Evolutionary conservation across 345 rosid species (phyloP), one percentile per base, ranked within the genome.

Genomic region (Pugionium cornutum): DNA sequence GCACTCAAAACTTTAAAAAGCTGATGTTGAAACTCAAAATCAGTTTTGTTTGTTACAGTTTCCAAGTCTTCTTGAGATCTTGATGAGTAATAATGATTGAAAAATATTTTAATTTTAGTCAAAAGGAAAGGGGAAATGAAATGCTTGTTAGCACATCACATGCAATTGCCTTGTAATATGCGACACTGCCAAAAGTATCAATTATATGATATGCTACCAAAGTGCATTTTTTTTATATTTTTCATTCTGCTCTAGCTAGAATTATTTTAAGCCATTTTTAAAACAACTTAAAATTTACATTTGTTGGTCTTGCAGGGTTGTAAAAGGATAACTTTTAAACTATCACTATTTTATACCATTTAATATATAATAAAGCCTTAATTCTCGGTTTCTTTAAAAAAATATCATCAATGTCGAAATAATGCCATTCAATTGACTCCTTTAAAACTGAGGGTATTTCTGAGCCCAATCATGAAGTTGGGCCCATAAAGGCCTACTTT

Each of bases 61-160:
- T 64, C 53, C 53, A 42, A 64, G 46, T 60, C 60, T 49, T 59
- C 30, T 52, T 35, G 67, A 61, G 62, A 68, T 58, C 37, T 43
- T 44, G 34, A 10, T 59, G 3, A 60, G 39, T 64, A 55, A 48
- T 65, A 55, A 72, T 65, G 66, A 29, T 58, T 35, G 34, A 2
- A 34, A 36, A 9, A 9, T 55, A 26, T 60, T 53, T 32, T 31
- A 18, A 10, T 42, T 29, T 10, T 5, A 40, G 4, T 10, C 5
- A n/a, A 41, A 31, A 6, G 41, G 35, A 5, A 35, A 9, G 27
- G 40, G 37, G 2, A 31, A 58, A 54, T 44, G 5, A 64, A 64
- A 64, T 64, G 53, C 48, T 57, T 10, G 18, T 53, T 41, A 56
- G 64, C 66, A 64, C 54, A 65, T 58, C 71, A 72, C 76, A 72